Conservation (phyloP, 768 basidiomycete species). For the Pleurotus eryngii region DNA sequence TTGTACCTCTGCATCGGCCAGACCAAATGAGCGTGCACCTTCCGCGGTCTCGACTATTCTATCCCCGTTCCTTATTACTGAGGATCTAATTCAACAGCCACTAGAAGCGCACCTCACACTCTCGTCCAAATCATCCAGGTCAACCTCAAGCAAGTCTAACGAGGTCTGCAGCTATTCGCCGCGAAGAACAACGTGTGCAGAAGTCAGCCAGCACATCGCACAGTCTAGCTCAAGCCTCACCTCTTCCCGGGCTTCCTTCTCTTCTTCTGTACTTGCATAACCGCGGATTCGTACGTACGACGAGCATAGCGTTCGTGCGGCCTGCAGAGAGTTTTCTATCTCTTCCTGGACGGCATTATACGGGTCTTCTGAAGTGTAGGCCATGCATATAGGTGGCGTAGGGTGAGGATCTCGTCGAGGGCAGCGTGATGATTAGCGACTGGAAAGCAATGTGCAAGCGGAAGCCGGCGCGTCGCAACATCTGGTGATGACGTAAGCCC, state of each 20-base stretch:
- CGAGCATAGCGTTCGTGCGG: constrained; percentile 65
- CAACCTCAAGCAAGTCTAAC: constrained; percentile 75
- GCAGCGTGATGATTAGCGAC: no score
- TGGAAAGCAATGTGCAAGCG: no score
- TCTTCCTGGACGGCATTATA: constrained; percentile 87
- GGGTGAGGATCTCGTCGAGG: not conserved
- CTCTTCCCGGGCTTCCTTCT: constrained; percentile 69
- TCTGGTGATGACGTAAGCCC: no score
- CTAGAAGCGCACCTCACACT: constrained; percentile 71
- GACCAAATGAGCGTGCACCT: constrained; percentile 71
- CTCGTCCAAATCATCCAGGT: constrained; percentile 91
- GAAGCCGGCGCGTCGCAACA: no score
- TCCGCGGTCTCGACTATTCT: constrained; percentile 88
- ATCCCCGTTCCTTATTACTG: constrained; percentile 8
- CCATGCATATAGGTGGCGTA: constrained; percentile 3
- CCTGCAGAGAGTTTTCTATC: constrained; percentile 71
- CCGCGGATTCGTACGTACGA: constrained; percentile 76
- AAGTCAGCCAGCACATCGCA: constrained; percentile 10
- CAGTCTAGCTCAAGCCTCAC: constrained; percentile 77
- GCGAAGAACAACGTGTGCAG: not conserved
- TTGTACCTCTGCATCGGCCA: constrained; percentile 74
- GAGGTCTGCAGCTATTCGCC: constrained; percentile 65
- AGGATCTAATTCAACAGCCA: not conserved
- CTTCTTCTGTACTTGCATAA: constrained; percentile 31
- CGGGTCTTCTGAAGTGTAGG: constrained; percentile 54